Evolutionary conservation across 1,284 basidiomycete genomes (phyloP), one percentile per base, ranked within the genome.

Genomic region (Trichosporon ovoides): DNA sequence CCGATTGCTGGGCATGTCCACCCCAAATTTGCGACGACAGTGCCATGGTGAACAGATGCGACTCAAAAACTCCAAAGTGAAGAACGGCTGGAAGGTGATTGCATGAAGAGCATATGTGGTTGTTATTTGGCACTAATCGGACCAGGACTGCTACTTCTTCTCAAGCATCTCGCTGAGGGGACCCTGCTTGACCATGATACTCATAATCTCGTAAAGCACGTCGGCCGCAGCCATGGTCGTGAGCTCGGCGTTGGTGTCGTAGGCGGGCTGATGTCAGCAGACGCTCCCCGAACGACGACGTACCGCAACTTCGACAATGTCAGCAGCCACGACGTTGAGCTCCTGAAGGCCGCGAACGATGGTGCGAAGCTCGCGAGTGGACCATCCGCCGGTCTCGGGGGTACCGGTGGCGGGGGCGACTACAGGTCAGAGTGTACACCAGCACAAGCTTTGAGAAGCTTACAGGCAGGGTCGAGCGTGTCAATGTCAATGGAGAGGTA

Each of bases 171-270:
- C 20, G 28, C 52, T 53, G 22, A 53, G n/a, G 2, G 52, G 38
- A 12, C 53, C 53, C 53, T 54, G 40, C 53, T 54, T 54, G 38
- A 54, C 62, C 57, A 58, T 58, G 52, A 63, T 56, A 16, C 54
- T 49, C 28, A 74, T 48, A 53, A 72, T 69, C 48, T 73, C 72
- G 40, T 66, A 69, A 2, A 71, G 66, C 54, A 73, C 62, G 40
- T 75, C 73, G 12, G 73, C 73, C 16, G 73, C 73, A 28, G 72
- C 72, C 43, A 75, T 72, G 35, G 68, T 70, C 3, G 73, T 72
- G 33, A 73, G 68, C 56, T 75, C 73, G 33, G 67, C 69, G 43
- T 75, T 67, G 12, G 71, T 68, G 58, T 62, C 61, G 53, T 59
- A 62, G 10, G 57, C 57, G 34, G 61, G 46, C 53, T 54, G 18